Conservation (phyloP, 1,284 basidiomycete genomes). For the Sporisorium scitamineum region DNA sequence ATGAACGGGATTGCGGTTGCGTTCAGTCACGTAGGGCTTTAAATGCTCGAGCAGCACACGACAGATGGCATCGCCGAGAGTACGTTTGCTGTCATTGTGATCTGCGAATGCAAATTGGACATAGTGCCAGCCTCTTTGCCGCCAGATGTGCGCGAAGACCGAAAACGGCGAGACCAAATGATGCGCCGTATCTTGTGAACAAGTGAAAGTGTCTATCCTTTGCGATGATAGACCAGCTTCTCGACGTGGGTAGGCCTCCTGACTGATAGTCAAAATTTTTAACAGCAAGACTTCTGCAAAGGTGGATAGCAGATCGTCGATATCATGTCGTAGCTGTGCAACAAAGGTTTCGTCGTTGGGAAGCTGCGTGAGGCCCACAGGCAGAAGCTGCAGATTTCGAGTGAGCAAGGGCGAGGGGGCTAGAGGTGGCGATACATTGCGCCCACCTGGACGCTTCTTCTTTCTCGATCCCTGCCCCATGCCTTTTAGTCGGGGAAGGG, state of each 20-base stretch:
- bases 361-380: constrained; percentile 39
- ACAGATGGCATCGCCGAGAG: constrained; percentile 28
- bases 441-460: constrained; percentile 35
- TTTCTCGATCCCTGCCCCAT: constrained; percentile 43
- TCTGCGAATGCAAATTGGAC: constrained; percentile 45
- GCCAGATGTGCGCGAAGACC: constrained; percentile 29
- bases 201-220: background rate
- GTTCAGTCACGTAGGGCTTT: constrained; percentile 6
- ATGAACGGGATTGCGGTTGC: background rate
- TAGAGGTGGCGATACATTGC: constrained; percentile 37
- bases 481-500: background rate
- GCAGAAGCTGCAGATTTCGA: constrained; percentile 39
- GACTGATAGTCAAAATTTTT: background rate
- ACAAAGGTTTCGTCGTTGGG: constrained; percentile 37
- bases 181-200: background rate
- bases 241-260: no score
- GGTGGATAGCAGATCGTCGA: constrained; percentile 25
- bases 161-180: constrained; percentile 28
- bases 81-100: constrained; percentile 37
- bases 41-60: constrained; percentile 33
- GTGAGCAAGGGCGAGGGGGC: constrained; percentile 33
- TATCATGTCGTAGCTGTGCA: constrained; percentile 20
- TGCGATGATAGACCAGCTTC: background rate
- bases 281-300: constrained; percentile 31
- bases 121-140: constrained; percentile 35